phyloP scores from a whole-genome alignment of 768 basidiomycete species.

The Pisolithus marmoratus region DNA sequence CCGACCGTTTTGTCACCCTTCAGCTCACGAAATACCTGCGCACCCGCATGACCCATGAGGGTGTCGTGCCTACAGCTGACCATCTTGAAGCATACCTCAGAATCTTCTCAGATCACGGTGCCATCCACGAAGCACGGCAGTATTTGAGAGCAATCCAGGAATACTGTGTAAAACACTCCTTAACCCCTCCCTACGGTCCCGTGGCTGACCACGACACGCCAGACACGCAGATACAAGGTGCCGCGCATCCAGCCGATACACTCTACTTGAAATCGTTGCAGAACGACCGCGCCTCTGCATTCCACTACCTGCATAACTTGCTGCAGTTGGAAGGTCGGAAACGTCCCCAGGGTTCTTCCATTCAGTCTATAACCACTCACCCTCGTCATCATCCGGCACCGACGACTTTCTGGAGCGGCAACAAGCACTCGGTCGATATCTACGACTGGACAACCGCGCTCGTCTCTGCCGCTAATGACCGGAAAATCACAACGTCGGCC shows the following conservation, averaged over 20 bases:
- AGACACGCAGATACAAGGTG: slow-evolving; percentile 9
- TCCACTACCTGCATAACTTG: slow-evolving; percentile 40
- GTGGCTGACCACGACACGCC: background rate
- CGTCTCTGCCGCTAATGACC: slow-evolving; percentile 39
- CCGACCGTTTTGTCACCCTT: slow-evolving; percentile 45
- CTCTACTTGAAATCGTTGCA: slow-evolving; percentile 37
- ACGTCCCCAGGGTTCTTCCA: slow-evolving; percentile 1
- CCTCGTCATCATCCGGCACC: background rate
- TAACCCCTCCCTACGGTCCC: slow-evolving; percentile 18
- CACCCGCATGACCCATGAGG: slow-evolving; percentile 36
- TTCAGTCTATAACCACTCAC: background rate
- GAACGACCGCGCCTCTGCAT: slow-evolving; percentile 38
- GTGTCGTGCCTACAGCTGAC: slow-evolving; percentile 32
- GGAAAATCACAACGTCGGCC: slow-evolving; percentile 19
- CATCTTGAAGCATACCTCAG: slow-evolving; percentile 48
- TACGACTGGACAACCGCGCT: slow-evolving; percentile 46
- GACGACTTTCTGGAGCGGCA: slow-evolving; percentile 5
- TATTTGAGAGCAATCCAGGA: slow-evolving; percentile 37
- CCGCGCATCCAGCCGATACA: slow-evolving; percentile 36
- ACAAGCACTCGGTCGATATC: slow-evolving; percentile 32
- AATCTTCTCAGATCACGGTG: slow-evolving; percentile 40
- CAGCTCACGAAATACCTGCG: slow-evolving; percentile 46
- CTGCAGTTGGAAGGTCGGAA: slow-evolving; percentile 21
- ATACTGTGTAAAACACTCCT: slow-evolving; percentile 13
- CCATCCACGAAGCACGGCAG: slow-evolving; percentile 34